Evolutionary conservation across 371 early-diverging fungal species (phyloP).

Genomic region (Mucor saturninus): DNA sequence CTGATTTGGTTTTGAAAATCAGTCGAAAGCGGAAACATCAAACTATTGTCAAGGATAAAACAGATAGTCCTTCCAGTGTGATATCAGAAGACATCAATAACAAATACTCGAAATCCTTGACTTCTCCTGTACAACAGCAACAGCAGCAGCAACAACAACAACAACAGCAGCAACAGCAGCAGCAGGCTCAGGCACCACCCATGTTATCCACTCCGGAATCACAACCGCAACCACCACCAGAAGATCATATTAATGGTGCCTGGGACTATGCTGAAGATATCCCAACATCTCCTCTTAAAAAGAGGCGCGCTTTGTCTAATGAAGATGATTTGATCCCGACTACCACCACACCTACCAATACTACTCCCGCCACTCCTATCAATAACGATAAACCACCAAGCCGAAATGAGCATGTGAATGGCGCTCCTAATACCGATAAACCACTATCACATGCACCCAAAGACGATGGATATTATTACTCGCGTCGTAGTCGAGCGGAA

Average conservation of each 20-base stretch:
- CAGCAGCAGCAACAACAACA: background rate
- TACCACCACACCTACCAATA: too few species aligned
- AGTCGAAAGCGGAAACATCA: constrained; percentile 19
- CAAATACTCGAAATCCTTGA: background rate
- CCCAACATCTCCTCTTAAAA: background rate
- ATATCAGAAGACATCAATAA: constrained; percentile 18
- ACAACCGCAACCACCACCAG: background rate
- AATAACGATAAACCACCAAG: too few species aligned
- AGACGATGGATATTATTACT: constrained; percentile 6
- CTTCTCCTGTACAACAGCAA: background rate
- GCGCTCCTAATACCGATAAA: background rate
- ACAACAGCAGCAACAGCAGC: background rate
- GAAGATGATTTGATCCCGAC: too few species aligned
- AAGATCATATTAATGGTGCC: background rate
- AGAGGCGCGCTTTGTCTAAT: background rate
- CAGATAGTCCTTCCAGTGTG: constrained; percentile 18
- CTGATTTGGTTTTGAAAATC: constrained; percentile 24
- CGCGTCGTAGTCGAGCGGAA: constrained; percentile 3
- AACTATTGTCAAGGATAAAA: background rate
- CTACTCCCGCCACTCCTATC: too few species aligned
- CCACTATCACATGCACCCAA: background rate
- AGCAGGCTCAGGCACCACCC: background rate
- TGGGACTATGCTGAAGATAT: background rate
- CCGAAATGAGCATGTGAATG: too few species aligned
- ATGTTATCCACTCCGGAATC: background rate